Evolutionary conservation across 306 rosid species (phyloP), one percentile per base, ranked within the genome.

Genomic region (Fagus sylvatica): DNA sequence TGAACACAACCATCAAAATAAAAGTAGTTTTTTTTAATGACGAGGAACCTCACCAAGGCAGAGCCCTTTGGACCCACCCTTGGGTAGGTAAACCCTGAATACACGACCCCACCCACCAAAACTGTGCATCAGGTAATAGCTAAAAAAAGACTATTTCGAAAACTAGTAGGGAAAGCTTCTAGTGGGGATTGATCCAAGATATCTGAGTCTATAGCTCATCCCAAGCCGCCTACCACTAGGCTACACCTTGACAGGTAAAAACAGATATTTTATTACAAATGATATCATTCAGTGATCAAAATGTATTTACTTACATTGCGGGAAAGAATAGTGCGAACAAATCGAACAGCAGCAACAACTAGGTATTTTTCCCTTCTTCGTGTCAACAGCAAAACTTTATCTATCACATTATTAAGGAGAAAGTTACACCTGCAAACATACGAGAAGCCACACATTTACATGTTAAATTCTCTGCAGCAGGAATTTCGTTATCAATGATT

Each of bases 271-370:
- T 7, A 5, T 19, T 19, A 15, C 11, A 46, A 9, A 5, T 62
- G 42, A 34, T 36, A 34, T 62, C 11, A 60, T 32, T 34, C 43
- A 13, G 4, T 62, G 33, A 62, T 15, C 43, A 62, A 22, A 5
- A 61, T 22, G 36, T 51, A 13, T 67, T 49, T 19, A 81, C 95
- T 88, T 84, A 94, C 98, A 68, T 87, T 92, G 75, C 96, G 97
- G 46, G 91, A 80, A 59, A 94, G 96, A 77, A 90, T 85, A 67
- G 98, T 90, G 51, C 98, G 97, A 80, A 90, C 77, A 74, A 94
- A 94, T 48, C 98, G 97, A 65, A 94, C 93, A 80, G 95, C 97
- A 76, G 97, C 96, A 87, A 92, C 93, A 76, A 92, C 95, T 66
- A 94, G 82, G 80, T 87, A 94, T 71, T 82, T 92, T 82, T 94